Conservation (phyloP, 495 filamentous ascomycete species). For the Neurospora hispaniola region DNA sequence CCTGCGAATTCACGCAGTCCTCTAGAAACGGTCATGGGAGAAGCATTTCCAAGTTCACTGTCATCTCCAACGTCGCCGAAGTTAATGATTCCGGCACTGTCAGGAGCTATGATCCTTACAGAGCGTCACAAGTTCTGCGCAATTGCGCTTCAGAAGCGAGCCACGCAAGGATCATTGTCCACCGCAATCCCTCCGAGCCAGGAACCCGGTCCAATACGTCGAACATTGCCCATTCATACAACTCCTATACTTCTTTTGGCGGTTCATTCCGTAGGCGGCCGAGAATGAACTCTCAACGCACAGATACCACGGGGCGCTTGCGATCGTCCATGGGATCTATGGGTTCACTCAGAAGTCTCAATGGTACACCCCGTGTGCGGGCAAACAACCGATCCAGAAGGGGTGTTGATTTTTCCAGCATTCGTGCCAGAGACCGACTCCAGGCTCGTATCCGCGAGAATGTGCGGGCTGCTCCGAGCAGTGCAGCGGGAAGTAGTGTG, state of each 20-base stretch:
- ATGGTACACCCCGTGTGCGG: slow-evolving; percentile 35
- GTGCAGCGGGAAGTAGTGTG: slow-evolving; percentile 12
- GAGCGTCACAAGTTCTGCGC: slow-evolving; percentile 50
- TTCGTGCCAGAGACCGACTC: slow-evolving; percentile 19
- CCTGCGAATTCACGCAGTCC: slow-evolving; percentile 36
- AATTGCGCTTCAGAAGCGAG: slow-evolving; percentile 23
- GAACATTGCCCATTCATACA: slow-evolving; percentile 14
- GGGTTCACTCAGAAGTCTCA: slow-evolving; percentile 50
- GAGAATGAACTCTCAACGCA: slow-evolving; percentile 12
- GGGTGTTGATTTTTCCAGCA: slow-evolving; percentile 63
- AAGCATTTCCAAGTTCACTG: slow-evolving; percentile 57
- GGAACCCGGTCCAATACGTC: slow-evolving; percentile 2
- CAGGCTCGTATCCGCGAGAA: slow-evolving; percentile 8
- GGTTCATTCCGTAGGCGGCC: slow-evolving; percentile 12
- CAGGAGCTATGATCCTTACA: slow-evolving; percentile 72
- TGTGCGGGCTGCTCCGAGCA: slow-evolving; percentile 13
- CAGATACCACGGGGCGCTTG: slow-evolving; percentile 10
- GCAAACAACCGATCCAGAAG: slow-evolving; percentile 58
- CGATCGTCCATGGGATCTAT: slow-evolving; percentile 36
- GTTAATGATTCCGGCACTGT: slow-evolving; percentile 25
- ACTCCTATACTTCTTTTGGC: slow-evolving; percentile 14
- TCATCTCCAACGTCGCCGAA: slow-evolving; percentile 48
- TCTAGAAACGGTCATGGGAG: slow-evolving; percentile 36
- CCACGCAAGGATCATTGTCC: slow-evolving; percentile 54
- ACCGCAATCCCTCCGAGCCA: slow-evolving; percentile 33